These are phyloP conservation scores for Trypanosoma cruzi DNA, from an alignment of 208 protist genomes.

Conservation along the genomic window DNA sequence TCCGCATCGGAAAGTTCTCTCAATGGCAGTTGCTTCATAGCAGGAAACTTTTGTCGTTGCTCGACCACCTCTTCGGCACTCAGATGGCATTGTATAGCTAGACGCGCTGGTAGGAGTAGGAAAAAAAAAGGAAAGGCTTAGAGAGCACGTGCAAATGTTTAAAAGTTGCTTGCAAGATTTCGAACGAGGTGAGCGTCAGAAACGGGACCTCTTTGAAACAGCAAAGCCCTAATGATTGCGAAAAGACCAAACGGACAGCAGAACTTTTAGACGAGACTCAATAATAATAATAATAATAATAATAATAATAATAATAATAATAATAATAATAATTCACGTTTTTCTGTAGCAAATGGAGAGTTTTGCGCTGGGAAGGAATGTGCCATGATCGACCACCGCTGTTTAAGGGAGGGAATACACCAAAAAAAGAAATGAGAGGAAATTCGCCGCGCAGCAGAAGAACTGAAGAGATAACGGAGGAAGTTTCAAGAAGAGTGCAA, in stretches of 20 bases:
- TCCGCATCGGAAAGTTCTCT: too few relatives aligned
- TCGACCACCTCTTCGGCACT: too few relatives aligned
- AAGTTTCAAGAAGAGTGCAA: too few relatives aligned
- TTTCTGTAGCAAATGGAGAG: conserved; percentile 47
- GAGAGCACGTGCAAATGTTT: conserved; percentile 47
- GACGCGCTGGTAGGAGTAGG: too few relatives aligned
- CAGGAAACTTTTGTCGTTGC: too few relatives aligned
- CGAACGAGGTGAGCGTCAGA: conserved; percentile 36
- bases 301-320: too few relatives aligned
- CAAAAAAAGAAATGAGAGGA: conserved; percentile 16
- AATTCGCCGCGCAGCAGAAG: conserved; percentile 23
- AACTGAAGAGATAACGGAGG: too few relatives aligned
- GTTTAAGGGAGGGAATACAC: conserved; percentile 29
- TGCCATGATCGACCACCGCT: conserved; percentile 29
- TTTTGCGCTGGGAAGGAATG: conserved; percentile 37
- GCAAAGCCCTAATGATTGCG: conserved; percentile 35
- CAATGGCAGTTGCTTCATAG: too few relatives aligned
- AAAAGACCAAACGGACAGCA: conserved; percentile 30
- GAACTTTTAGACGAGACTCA: conserved; percentile 46
- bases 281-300: too few relatives aligned
- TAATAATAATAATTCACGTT: too few relatives aligned
- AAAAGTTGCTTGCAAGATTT: conserved; percentile 29
- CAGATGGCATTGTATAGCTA: too few relatives aligned
- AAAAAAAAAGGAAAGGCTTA: too few relatives aligned
- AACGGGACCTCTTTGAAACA: conserved; percentile 35